Evolutionary conservation across 352 stramenopile genomes (phyloP).

Genomic region (Elongisporangium senticosum): DNA sequence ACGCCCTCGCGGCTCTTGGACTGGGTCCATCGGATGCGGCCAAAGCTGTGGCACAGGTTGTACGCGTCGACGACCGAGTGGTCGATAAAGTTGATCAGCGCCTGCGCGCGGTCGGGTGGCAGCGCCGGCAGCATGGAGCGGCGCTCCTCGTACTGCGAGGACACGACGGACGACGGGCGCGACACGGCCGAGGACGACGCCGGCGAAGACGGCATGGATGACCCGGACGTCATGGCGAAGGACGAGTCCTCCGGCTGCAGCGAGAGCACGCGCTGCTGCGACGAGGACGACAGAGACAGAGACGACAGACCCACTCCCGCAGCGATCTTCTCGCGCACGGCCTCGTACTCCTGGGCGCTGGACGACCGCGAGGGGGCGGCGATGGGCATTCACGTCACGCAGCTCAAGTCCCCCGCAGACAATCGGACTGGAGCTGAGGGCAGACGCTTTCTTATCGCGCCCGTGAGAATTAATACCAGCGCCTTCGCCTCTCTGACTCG

Average conservation of each 20-base stretch:
- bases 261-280: constrained; percentile 1
- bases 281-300: constrained; percentile 3
- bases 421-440: not conserved
- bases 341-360: not conserved
- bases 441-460: not conserved
- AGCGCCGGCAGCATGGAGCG: constrained; percentile 21
- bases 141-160: constrained; percentile 5
- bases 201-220: not conserved
- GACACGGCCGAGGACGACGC: constrained; percentile 1
- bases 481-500: not conserved
- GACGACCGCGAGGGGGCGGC: not conserved
- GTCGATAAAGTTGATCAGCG: constrained; percentile 73
- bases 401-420: not conserved
- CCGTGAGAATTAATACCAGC: not conserved
- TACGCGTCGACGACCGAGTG: constrained; percentile 74
- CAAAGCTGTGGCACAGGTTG: constrained; percentile 74
- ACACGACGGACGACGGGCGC: not conserved
- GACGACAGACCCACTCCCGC: not conserved
- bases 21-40: constrained; percentile 64
- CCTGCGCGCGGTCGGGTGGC: constrained; percentile 25
- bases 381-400: not conserved
- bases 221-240: not conserved
- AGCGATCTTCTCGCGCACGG: not conserved
- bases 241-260: not conserved
- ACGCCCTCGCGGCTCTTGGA: constrained; percentile 61